Evolutionary conservation across 1,139 yeast genomes (phyloP).

Genomic region (Scheffersomyces illinoinensis): DNA sequence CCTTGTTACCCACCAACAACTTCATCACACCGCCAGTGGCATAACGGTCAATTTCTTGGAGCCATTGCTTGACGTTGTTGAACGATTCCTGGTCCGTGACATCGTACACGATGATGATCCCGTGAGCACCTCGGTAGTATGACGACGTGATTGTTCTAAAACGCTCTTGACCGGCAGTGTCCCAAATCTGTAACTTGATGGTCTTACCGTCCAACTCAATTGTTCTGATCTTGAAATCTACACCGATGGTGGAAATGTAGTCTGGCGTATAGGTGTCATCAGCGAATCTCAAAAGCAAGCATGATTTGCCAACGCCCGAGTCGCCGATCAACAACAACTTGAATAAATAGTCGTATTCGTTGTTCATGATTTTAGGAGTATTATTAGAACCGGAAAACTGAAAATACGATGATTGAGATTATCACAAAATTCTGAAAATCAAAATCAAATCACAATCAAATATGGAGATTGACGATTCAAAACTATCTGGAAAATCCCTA

Average conservation of each 20-base stretch:
- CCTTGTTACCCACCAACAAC: conserved; percentile 94
- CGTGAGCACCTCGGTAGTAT: conserved; percentile 98
- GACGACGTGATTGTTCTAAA: conserved; percentile 97
- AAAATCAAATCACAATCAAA: neutral
- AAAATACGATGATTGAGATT: neutral
- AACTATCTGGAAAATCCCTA: neutral
- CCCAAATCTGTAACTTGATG: conserved; percentile 97
- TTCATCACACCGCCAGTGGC: conserved; percentile 98
- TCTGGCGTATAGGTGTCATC: conserved; percentile 98
- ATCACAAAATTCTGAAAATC: neutral
- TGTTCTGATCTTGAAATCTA: conserved; percentile 96
- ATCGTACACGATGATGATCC: conserved; percentile 95
- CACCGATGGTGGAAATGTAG: conserved; percentile 96
- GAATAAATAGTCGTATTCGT: conserved; percentile 95
- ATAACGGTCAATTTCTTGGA: conserved; percentile 97
- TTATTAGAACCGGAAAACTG: neutral
- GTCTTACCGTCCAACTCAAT: conserved; percentile 96
- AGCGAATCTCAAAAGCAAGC: conserved; percentile 90
- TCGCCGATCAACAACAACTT: conserved; percentile 93
- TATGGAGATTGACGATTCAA: neutral
- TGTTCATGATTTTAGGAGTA: conserved; percentile 51
- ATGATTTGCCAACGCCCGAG: conserved; percentile 98
- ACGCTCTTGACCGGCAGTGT: conserved; percentile 98
- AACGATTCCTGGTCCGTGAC: conserved; percentile 98
- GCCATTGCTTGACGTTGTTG: conserved; percentile 97